Base-by-base conservation (phyloP, 2,329 filamentous ascomycete genomes). In the Diplodia intermedia region DNA sequence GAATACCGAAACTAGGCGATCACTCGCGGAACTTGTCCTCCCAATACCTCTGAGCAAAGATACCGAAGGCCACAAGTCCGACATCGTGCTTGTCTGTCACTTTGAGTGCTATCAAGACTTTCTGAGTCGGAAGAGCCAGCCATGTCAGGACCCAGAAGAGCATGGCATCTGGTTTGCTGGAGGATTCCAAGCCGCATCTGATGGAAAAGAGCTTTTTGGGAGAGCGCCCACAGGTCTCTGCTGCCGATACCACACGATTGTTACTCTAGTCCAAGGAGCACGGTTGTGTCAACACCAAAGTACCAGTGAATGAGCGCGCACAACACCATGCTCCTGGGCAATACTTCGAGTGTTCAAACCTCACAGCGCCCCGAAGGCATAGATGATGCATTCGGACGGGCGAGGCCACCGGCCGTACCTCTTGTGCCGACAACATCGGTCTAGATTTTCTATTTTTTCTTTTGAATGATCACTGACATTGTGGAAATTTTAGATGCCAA, bases 401-500 rank as follows among this genome's bases (percentile, higher is more conserved):
- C 7, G 18, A 23, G 14, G 15, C 47, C 11, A 12, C n/a, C 9
- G n/a, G 23, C 5, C 20, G 9, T 29, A 18, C 47, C 43, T 49
- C 43, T 63, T 52, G 60, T 63, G 47, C 60, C n/a, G n/a, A 52
- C 38, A 12, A 29, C 11, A 63, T n/a, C 23, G 3, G 0, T 20
- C 50, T 9, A 6, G 26, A 26, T 26, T 4, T 4, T 26, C 26
- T 26, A 26, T 26, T 26, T 26, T 26, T 12, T 26, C 3, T 18
- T 8, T 11, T 12, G 14, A 50, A 11, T 11, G 29, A 20, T 49
- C 26, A 36, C 57, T 62, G n/a, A 62, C 26, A 6, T 14, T 18
- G 5, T 52, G 20, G 26, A 26, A 26, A 2, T 52, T 26, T 26
- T 38, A 63, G 60, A 63, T 60, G 88, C 87, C 71, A 86, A 86